Conservation (phyloP, 495 filamentous ascomycete genomes). For the Podospora conica region DNA sequence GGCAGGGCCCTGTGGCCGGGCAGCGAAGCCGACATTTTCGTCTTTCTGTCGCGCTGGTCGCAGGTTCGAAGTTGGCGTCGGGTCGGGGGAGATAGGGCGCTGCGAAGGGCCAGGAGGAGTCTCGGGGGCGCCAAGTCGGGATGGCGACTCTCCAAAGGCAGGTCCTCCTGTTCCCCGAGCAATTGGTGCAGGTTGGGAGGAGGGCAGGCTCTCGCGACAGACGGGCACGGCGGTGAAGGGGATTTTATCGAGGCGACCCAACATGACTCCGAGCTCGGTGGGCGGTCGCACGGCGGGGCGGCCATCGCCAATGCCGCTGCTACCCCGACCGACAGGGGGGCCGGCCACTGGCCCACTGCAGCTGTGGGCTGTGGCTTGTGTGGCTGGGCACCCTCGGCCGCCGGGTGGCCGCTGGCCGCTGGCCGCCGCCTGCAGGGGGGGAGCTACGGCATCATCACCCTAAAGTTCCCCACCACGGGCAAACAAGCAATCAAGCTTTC, state of each 20-base stretch:
- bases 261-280: slow-evolving; percentile 13
- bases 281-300: slow-evolving; percentile 2
- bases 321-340: slow-evolving; percentile 1
- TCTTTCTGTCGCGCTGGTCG: not conserved
- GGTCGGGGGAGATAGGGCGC: not conserved
- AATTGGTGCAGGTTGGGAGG: not conserved
- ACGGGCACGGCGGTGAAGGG: not conserved
- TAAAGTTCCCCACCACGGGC: not conserved
- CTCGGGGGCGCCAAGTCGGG: not conserved
- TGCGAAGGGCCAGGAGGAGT: not conserved
- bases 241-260: not conserved
- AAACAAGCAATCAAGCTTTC: not conserved
- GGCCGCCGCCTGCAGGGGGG: not conserved
- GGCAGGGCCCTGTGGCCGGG: slow-evolving; percentile 82
- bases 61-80: not conserved
- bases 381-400: not conserved
- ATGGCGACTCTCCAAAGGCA: not conserved
- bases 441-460: not conserved
- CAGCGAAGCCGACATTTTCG: slow-evolving; percentile 78
- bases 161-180: not conserved
- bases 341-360: not conserved
- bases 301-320: not conserved
- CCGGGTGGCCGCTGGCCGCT: not conserved
- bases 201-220: not conserved
- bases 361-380: not conserved